These are phyloP conservation scores for Exophiala sp. DNA, from an alignment of 2,329 filamentous ascomycete genomes.

Conservation along the genomic window DNA sequence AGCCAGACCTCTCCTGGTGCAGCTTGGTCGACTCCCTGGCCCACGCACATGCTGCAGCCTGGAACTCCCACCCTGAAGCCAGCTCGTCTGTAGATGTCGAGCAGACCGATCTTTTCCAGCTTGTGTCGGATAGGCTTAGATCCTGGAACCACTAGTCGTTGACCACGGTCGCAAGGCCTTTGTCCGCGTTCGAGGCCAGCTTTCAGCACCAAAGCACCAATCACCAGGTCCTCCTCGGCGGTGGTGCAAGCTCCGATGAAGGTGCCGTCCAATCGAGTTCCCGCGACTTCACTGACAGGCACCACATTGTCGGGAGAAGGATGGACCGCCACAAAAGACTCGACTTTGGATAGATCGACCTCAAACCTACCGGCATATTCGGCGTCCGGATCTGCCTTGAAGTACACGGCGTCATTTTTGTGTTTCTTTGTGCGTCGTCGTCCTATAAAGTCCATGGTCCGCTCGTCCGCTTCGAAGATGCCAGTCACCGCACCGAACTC, in stretches of 20 bases:
- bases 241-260: slow-evolving; percentile 51
- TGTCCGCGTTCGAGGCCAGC: slow-evolving; percentile 36
- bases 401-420: slow-evolving; percentile 36
- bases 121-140: slow-evolving; percentile 38
- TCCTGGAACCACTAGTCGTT: slow-evolving; percentile 40
- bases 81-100: slow-evolving; percentile 38
- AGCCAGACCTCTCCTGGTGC: slow-evolving; percentile 43
- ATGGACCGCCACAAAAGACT: slow-evolving; percentile 40
- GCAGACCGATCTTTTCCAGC: slow-evolving; percentile 36
- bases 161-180: slow-evolving; percentile 32
- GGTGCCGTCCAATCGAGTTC: slow-evolving; percentile 38
- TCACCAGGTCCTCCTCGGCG: slow-evolving; percentile 44
- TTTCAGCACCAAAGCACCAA: slow-evolving; percentile 42
- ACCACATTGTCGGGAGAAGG: slow-evolving; percentile 46
- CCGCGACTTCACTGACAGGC: slow-evolving; percentile 34
- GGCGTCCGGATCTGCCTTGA: slow-evolving; percentile 39
- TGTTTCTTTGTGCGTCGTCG: slow-evolving; percentile 33
- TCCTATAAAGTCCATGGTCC: slow-evolving; percentile 36
- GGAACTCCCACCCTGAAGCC: slow-evolving; percentile 42
- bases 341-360: slow-evolving; percentile 40
- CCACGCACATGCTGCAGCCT: slow-evolving; percentile 46
- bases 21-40: slow-evolving; percentile 42
- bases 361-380: slow-evolving; percentile 37
- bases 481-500: slow-evolving; percentile 47
- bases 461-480: slow-evolving; percentile 40